phyloP scores from a whole-genome alignment of 2,329 filamentous ascomycete genomes.

The Akanthomyces lecanii region DNA sequence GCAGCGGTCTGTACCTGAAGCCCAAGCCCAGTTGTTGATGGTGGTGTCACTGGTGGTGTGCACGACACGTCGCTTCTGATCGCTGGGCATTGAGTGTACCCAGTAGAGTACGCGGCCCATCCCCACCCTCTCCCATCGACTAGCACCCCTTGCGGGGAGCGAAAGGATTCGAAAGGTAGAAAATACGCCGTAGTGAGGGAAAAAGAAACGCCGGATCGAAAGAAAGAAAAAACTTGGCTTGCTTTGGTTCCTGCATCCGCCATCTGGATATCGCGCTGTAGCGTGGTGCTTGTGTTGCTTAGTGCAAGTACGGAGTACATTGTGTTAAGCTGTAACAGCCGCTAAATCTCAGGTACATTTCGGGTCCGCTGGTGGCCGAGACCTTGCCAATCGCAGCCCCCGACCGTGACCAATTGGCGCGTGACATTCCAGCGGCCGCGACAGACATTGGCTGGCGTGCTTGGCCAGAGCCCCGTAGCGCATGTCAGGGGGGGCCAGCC shows the following conservation, averaged over 20 bases:
- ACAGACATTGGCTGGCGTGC: constrained; percentile 26
- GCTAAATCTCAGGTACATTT: not conserved
- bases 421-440: constrained; percentile 25
- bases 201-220: not conserved
- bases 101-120: not conserved
- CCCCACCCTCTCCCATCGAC: not conserved
- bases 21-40: too few species aligned
- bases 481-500: not conserved
- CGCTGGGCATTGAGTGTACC: not conserved
- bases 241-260: not conserved
- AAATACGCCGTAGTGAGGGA: not conserved
- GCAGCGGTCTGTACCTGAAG: too few species aligned
- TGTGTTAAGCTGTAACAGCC: not conserved
- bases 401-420: constrained; percentile 22
- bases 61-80: not conserved
- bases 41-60: not conserved
- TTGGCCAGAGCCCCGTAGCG: constrained; percentile 17
- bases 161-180: not conserved
- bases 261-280: not conserved
- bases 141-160: not conserved
- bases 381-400: not conserved
- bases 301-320: not conserved
- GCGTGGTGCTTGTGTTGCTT: not conserved
- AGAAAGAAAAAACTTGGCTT: not conserved
- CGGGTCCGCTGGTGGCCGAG: not conserved